phyloP scores from a whole-genome alignment of 108 stramenopile species.

The Conticribra guillardii region DNA sequence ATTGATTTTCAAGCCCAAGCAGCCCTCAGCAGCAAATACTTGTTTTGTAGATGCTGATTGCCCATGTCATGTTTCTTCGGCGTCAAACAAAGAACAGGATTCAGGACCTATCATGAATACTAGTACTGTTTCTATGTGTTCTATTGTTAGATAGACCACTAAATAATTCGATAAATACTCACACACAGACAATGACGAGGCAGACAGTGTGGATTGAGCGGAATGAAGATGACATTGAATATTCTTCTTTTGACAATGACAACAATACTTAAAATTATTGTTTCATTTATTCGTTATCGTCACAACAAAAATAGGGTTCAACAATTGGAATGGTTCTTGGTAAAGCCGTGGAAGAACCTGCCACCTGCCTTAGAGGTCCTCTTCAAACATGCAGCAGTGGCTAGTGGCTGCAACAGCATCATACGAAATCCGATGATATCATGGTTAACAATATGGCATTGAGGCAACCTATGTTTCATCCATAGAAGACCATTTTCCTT shows the following conservation, averaged over 20 bases:
- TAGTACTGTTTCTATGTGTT: too few species aligned
- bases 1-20: too few species aligned
- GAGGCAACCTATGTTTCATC: slow-evolving; percentile 11
- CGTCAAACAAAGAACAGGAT: too few species aligned
- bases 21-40: too few species aligned
- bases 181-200: too few species aligned
- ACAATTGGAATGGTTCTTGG: slow-evolving; percentile 43
- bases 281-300: neutral
- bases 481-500: slow-evolving; percentile 3
- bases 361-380: slow-evolving; percentile 35
- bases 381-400: slow-evolving; percentile 6
- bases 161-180: too few species aligned
- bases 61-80: too few species aligned
- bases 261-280: neutral
- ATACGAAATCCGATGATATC: slow-evolving; percentile 41
- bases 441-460: slow-evolving; percentile 29
- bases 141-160: too few species aligned
- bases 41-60: too few species aligned
- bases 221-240: too few species aligned
- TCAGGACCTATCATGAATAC: too few species aligned
- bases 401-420: slow-evolving; percentile 2
- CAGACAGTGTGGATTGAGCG: too few species aligned
- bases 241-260: neutral
- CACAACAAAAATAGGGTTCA: neutral
- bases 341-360: slow-evolving; percentile 33